Evolutionary conservation across 2,329 filamentous ascomycete species (phyloP), one percentile per base, ranked within the genome.

Genomic region (Monosporascus sp.): DNA sequence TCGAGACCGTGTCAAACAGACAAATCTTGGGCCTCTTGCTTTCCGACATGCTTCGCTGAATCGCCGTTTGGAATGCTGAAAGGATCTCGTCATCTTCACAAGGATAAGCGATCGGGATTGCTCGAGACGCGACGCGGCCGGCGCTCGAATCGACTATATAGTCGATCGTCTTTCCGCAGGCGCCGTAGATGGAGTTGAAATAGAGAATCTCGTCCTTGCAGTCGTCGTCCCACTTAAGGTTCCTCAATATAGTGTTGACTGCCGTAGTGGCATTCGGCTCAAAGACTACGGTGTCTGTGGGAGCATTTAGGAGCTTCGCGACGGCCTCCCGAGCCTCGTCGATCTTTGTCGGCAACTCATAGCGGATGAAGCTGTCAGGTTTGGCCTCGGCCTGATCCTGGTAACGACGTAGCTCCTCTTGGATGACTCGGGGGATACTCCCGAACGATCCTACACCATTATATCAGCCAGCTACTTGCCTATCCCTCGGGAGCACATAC

Each of bases 261-360:
- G 83, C 89, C 0, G 81, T 86, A 0, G 90, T 95, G 14, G 91
- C 90, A 67, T 97, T 97, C 53, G 81, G 75, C 1, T 96, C 84
- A 58, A 95, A 86, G 1, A 96, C 91, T 40, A 89, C 74, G 9
- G 85, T 84, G 9, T 86, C 77, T 1, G 75, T 65, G 0, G 86
- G 84, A 0, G 81, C 86, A 55, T 88, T 81, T 55, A 97, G 73
- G 22, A 90, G 64, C 24, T 74, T 67, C 1, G 89, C 87, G 5
- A 92, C 73, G 3, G 85, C 85, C 37, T 70, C 72, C 8, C 90
- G 85, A 9, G 80, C 80, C 57, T 80, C 74, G 57, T 89, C 84
- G 1, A 96, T 77, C 9, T 85, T 74, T 4, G 71, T 63, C 0
- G 85, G 79, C 58, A 84, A 85, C 3, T 81, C 77, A 66, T 87